These are phyloP conservation scores for Corymbia calophylla DNA, from an alignment of 441 rosid genomes.

Conservation along the genomic window DNA sequence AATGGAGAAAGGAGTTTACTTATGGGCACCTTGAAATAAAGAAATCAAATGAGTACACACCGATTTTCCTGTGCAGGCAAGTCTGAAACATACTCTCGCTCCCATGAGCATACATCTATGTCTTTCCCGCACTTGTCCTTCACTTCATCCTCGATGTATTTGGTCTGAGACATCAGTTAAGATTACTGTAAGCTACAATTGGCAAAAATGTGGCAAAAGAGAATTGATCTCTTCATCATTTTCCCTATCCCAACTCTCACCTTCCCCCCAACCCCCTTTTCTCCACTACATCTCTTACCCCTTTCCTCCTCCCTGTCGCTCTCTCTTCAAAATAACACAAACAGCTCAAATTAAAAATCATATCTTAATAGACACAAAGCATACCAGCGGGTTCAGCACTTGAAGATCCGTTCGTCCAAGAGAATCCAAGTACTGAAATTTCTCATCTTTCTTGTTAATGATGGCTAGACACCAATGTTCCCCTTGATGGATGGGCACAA, in stretches of 20 bases:
- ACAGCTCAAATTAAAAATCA: neutral
- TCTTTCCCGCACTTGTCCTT: slow-evolving; percentile 60
- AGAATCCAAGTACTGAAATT: slow-evolving; percentile 93
- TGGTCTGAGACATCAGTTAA: slow-evolving; percentile 35
- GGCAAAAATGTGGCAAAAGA: neutral
- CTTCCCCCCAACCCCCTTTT: neutral
- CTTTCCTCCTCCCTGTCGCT: neutral
- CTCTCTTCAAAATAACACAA: neutral
- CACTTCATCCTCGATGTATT: slow-evolving; percentile 70
- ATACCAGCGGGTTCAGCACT: slow-evolving; percentile 61
- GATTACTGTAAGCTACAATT: neutral
- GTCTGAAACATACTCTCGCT: slow-evolving; percentile 52
- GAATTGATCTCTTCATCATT: neutral
- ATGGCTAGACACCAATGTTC: slow-evolving; percentile 87
- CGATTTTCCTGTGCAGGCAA: slow-evolving; percentile 77
- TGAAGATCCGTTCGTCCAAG: slow-evolving; percentile 44
- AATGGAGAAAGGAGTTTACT: neutral
- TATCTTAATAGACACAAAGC: neutral
- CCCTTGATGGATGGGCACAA: slow-evolving; percentile 74
- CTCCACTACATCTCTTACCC: neutral
- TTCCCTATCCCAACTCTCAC: neutral
- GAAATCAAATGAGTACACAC: slow-evolving; percentile 23
- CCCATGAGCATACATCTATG: slow-evolving; percentile 63
- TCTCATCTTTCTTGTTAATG: slow-evolving; percentile 64
- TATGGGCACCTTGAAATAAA: neutral